Evolutionary conservation across 2,329 filamentous ascomycete genomes (phyloP).

Genomic region (Pseudopithomyces chartarum): DNA sequence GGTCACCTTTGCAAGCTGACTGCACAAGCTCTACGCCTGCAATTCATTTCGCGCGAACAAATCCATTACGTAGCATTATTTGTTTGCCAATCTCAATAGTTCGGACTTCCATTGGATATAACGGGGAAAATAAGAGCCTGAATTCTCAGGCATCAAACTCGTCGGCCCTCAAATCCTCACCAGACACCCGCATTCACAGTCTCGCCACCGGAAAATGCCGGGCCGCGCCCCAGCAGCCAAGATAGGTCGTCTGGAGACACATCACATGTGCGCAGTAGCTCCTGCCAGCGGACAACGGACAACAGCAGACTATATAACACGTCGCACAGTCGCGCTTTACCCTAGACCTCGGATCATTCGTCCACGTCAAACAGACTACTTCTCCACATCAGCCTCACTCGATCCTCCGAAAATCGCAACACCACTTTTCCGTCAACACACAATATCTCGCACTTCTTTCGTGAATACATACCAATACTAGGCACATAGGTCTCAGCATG

Average conservation of each 20-base stretch:
- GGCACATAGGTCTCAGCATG: slow-evolving; percentile 39
- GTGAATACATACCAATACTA: not conserved
- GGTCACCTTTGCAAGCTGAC: too few species aligned
- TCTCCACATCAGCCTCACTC: slow-evolving; percentile 1
- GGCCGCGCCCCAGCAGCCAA: not conserved
- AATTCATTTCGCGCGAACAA: too few species aligned
- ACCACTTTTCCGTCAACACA: slow-evolving; percentile 2
- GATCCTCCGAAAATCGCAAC: not conserved
- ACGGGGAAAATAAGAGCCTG: too few species aligned
- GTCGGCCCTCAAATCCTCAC: not conserved
- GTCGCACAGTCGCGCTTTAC: not conserved
- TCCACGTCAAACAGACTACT: slow-evolving; percentile 1
- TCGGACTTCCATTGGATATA: too few species aligned
- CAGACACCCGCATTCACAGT: not conserved
- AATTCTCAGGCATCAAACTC: not conserved
- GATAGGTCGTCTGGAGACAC: slow-evolving; percentile 1
- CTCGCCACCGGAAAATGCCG: slow-evolving; percentile 1
- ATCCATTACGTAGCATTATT: too few species aligned
- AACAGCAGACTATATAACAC: slow-evolving; percentile 1
- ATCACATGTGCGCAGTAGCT: slow-evolving; percentile 1
- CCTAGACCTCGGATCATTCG: not conserved
- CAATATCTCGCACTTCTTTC: not conserved
- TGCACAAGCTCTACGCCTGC: too few species aligned
- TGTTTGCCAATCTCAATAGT: too few species aligned
- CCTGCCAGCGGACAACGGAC: not conserved